Evolutionary conservation across 345 rosid species (phyloP).

Genomic region (Linum trigynum): DNA sequence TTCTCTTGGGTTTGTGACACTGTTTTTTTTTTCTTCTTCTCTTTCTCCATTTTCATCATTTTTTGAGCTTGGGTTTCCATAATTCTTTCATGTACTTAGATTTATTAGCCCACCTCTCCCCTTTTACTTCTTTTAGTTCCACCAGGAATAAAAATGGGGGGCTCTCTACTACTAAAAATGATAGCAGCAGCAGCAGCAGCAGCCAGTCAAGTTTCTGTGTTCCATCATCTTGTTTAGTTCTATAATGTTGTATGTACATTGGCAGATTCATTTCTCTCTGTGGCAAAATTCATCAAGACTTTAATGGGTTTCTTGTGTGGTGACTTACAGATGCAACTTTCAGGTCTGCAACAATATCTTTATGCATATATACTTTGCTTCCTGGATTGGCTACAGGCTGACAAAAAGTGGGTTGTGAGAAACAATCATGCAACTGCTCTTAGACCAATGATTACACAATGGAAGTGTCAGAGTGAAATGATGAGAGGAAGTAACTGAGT

Average conservation of each 20-base stretch:
- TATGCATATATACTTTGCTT: background rate
- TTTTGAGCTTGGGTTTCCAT: too few relatives aligned
- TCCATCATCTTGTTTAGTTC: too few relatives aligned
- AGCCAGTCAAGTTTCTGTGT: too few relatives aligned
- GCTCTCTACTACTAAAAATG: background rate
- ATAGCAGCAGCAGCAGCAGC: background rate
- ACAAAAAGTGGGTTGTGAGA: background rate
- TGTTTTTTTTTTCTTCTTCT: background rate
- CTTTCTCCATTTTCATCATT: conserved; percentile 15
- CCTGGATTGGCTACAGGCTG: background rate
- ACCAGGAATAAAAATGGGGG: conserved; percentile 43
- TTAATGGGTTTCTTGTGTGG: too few relatives aligned
- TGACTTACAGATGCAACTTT: too few relatives aligned
- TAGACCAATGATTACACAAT: background rate
- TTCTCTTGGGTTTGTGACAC: conserved; percentile 33
- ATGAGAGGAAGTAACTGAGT: background rate
- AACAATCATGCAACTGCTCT: background rate
- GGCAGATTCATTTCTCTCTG: too few relatives aligned
- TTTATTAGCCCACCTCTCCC: conserved; percentile 33
- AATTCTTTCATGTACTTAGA: conserved; percentile 87
- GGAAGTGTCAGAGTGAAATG: background rate
- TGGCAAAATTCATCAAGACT: too few relatives aligned
- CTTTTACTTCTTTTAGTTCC: conserved; percentile 15
- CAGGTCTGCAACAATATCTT: background rate
- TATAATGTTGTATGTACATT: too few relatives aligned